phyloP scores from a whole-genome alignment of 768 basidiomycete genomes.

The Lactarius tabidus region DNA sequence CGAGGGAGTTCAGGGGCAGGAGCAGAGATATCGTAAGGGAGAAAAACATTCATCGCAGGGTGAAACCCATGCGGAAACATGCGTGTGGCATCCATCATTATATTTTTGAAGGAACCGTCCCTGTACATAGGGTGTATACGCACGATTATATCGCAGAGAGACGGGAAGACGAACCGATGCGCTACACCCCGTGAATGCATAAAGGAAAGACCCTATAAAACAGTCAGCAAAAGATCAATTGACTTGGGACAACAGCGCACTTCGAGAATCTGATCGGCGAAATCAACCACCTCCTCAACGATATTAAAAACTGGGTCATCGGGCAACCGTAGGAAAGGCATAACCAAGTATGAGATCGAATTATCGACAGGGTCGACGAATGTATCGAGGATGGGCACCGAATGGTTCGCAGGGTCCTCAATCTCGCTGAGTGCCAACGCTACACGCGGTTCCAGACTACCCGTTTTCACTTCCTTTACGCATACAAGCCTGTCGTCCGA shows the following conservation, averaged over 20 bases:
- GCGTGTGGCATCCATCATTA: constrained; percentile 18
- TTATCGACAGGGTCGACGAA: constrained; percentile 3
- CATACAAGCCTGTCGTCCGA: constrained; percentile 31
- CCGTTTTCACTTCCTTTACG: constrained; percentile 30
- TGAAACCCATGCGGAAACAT: constrained; percentile 22
- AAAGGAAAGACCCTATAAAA: constrained; percentile 18
- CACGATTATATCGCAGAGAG: background rate
- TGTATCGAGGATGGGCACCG: constrained; percentile 18
- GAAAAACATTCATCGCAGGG: background rate
- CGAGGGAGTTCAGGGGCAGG: background rate
- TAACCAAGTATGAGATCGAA: constrained; percentile 19
- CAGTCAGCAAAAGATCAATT: background rate
- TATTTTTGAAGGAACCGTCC: constrained; percentile 2
- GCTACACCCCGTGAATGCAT: constrained; percentile 22
- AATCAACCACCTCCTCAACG: constrained; percentile 19
- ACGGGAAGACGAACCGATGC: constrained; percentile 7
- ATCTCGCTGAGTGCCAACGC: constrained; percentile 10
- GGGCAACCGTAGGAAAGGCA: constrained; percentile 14
- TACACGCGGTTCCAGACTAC: constrained; percentile 22
- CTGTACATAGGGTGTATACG: background rate
- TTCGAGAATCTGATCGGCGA: constrained; percentile 19
- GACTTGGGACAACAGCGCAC: background rate
- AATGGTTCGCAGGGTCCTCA: constrained; percentile 17
- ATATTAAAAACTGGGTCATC: background rate
- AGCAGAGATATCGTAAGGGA: constrained; percentile 1